Percentiles rank a stretch among this genome's conserved stretches.
phyloP scores from a whole-genome alignment of 108 stramenopile species.

The Craspedostauros australis region DNA sequence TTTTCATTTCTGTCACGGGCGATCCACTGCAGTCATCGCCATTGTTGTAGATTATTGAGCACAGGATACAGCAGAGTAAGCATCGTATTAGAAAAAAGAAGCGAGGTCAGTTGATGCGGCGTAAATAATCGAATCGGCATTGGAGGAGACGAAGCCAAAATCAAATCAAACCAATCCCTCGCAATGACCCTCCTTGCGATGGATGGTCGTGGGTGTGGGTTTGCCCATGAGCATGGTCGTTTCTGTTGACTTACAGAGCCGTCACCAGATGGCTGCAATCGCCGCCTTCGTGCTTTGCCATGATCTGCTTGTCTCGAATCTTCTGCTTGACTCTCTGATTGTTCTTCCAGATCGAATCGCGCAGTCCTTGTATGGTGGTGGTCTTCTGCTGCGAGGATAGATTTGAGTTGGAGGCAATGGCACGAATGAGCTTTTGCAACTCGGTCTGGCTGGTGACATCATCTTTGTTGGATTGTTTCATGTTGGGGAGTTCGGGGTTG shows the following conservation, averaged over 20 bases:
- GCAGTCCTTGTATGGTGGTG: slow-evolving; percentile 78
- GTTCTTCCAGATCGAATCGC: slow-evolving; percentile 78
- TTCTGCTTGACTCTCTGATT: slow-evolving; percentile 56
- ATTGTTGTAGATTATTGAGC: too few species aligned
- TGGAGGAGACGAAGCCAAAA: too few species aligned
- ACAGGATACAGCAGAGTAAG: not conserved
- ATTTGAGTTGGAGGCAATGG: slow-evolving; percentile 69
- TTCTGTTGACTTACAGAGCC: too few species aligned
- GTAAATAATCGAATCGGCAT: too few species aligned
- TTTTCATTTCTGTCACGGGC: too few species aligned
- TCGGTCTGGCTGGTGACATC: slow-evolving; percentile 63
- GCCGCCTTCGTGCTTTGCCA: too few species aligned
- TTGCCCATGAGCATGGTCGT: too few species aligned
- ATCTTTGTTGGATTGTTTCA: slow-evolving; percentile 5
- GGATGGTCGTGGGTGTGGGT: too few species aligned
- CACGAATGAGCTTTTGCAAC: slow-evolving; percentile 79
- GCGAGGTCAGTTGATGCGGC: not conserved
- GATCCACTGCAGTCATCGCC: too few species aligned
- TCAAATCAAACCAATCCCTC: too few species aligned
- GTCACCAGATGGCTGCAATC: too few species aligned
- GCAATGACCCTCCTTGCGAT: too few species aligned
- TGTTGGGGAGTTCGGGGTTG: not conserved
- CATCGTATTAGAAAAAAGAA: not conserved
- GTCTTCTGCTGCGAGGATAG: slow-evolving; percentile 63
- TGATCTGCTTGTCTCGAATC: slow-evolving; percentile 13